Evolutionary conservation across 2,329 filamentous ascomycete genomes (phyloP).

Genomic region (Colletotrichum sp.): DNA sequence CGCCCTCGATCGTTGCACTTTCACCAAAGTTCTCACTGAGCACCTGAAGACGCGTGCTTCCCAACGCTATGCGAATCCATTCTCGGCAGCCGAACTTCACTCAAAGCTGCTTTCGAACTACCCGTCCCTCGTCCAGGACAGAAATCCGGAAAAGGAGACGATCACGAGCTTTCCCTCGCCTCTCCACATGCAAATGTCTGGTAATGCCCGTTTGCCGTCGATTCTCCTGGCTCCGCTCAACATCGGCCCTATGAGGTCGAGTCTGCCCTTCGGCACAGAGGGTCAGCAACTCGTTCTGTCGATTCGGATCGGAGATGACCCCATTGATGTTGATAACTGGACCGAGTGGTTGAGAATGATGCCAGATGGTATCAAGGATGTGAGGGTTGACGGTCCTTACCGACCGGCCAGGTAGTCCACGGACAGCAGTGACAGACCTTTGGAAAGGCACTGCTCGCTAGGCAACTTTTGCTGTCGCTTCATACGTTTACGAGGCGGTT

Average conservation of each 20-base stretch:
- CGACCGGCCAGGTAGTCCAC: constrained; percentile 37
- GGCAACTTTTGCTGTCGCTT: neutral
- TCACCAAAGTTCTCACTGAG: constrained; percentile 56
- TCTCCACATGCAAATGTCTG: constrained; percentile 60
- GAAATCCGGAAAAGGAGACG: constrained; percentile 50
- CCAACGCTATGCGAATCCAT: constrained; percentile 45
- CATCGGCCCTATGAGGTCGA: constrained; percentile 40
- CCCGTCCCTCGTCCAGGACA: constrained; percentile 56
- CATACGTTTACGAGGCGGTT: constrained; percentile 12
- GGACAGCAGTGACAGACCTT: neutral
- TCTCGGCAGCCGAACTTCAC: constrained; percentile 60
- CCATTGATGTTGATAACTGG: constrained; percentile 58
- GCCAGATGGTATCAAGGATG: constrained; percentile 60
- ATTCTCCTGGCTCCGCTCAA: constrained; percentile 60
- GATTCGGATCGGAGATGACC: constrained; percentile 56
- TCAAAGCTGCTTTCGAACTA: constrained; percentile 58
- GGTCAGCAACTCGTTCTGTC: constrained; percentile 54
- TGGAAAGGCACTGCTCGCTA: neutral
- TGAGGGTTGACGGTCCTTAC: constrained; percentile 59
- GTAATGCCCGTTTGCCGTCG: constrained; percentile 58
- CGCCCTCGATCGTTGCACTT: constrained; percentile 54
- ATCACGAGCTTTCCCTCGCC: constrained; percentile 58
- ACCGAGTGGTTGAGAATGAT: constrained; percentile 64
- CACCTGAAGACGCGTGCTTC: constrained; percentile 53
- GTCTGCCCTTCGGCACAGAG: constrained; percentile 46